These are phyloP conservation scores for Ophiostoma tasmaniense DNA, from an alignment of 2,329 filamentous ascomycete genomes.

Conservation along the genomic window DNA sequence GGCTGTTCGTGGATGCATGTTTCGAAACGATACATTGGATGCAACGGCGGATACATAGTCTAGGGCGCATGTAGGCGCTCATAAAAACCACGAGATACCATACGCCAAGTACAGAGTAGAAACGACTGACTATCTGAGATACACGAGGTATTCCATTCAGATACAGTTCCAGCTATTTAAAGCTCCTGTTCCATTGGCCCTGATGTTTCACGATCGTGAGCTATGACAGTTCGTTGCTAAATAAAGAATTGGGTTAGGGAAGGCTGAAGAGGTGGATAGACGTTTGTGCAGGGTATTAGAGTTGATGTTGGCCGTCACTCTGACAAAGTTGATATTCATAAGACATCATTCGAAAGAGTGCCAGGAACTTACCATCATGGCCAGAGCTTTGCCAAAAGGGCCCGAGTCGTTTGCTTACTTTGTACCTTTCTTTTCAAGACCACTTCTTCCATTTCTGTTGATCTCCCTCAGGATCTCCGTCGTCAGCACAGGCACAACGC, in stretches of 20 bases:
- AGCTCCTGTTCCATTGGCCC: neutral
- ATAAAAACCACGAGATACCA: too few species aligned
- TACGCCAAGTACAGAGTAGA: too few species aligned
- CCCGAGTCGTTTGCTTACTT: neutral
- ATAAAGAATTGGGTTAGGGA: constrained; percentile 5
- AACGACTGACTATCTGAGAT: too few species aligned
- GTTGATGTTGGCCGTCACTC: too few species aligned
- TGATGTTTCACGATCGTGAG: constrained; percentile 11
- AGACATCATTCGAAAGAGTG: neutral
- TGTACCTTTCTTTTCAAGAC: neutral
- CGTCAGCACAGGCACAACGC: neutral
- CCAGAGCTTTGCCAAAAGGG: too few species aligned
- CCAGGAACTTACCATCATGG: neutral
- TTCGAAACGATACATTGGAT: neutral
- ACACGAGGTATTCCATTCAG: too few species aligned
- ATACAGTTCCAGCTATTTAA: neutral
- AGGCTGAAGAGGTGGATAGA: neutral
- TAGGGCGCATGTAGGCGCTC: too few species aligned
- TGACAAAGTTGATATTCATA: too few species aligned
- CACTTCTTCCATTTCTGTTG: neutral
- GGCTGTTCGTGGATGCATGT: neutral
- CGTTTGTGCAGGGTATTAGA: too few species aligned
- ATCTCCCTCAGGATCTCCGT: neutral
- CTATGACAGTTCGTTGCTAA: constrained; percentile 8
- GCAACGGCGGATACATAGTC: too few species aligned